These are phyloP conservation scores for Echinosophora koreensis DNA, from an alignment of 306 rosid genomes.

Conservation along the genomic window DNA sequence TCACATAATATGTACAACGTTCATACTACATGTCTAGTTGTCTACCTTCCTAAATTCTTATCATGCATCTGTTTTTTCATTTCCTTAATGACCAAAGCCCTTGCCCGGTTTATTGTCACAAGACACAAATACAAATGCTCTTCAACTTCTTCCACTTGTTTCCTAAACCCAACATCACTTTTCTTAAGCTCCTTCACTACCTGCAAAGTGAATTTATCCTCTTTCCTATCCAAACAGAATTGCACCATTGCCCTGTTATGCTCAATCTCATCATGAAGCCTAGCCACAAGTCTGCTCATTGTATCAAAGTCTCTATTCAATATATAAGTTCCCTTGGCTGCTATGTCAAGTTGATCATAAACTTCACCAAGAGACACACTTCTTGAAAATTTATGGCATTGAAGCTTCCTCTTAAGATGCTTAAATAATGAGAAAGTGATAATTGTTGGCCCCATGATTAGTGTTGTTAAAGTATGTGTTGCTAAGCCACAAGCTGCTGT, in stretches of 20 bases:
- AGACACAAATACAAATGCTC: slow-evolving; percentile 70
- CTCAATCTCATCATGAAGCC: slow-evolving; percentile 61
- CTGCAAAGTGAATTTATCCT: slow-evolving; percentile 48
- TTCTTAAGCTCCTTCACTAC: slow-evolving; percentile 65
- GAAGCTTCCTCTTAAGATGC: slow-evolving; percentile 41
- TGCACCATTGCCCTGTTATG: slow-evolving; percentile 54
- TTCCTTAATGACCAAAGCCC: slow-evolving; percentile 60
- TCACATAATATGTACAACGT: neutral
- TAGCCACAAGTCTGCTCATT: slow-evolving; percentile 58
- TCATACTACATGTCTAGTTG: slow-evolving; percentile 4
- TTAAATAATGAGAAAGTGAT: slow-evolving; percentile 42
- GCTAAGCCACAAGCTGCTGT: slow-evolving; percentile 54
- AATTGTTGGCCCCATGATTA: slow-evolving; percentile 53
- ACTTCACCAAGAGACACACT: slow-evolving; percentile 47
- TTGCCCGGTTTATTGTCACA: slow-evolving; percentile 59
- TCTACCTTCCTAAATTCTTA: neutral
- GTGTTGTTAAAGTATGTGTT: slow-evolving; percentile 46
- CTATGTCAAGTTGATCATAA: slow-evolving; percentile 60
- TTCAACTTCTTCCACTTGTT: slow-evolving; percentile 69
- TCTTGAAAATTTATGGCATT: neutral
- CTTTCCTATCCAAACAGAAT: slow-evolving; percentile 59
- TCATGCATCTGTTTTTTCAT: slow-evolving; percentile 31
- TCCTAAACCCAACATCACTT: slow-evolving; percentile 53
- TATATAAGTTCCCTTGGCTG: slow-evolving; percentile 70
- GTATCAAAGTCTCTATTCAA: slow-evolving; percentile 66